Base-by-base conservation (phyloP, 495 filamentous ascomycete species). In the Hypoxylon intermedium region DNA sequence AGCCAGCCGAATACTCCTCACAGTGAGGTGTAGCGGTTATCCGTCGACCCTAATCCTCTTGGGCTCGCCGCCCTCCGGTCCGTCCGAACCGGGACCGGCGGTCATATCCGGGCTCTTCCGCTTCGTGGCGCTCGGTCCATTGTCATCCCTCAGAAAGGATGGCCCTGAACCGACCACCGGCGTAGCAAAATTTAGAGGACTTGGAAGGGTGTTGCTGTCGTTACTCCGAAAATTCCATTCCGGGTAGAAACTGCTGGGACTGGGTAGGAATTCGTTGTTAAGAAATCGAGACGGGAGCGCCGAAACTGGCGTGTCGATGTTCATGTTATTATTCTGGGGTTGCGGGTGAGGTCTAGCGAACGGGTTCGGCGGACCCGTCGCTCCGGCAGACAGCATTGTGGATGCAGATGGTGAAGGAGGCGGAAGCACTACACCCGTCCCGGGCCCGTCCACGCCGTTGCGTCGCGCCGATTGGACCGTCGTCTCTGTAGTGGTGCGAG, bases 251-350 rank as follows among this genome's bases (percentile, higher is more conserved):
- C 83, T 89, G 49, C 86, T 91, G 2, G 94, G 94, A 36, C 88
- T 92, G 1, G 94, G 93, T 16, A 97, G 80, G 24, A 95, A 84
- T 6, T 89, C 88, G 62, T 90, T 88, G 21, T 86, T 87, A 38
- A 97, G 86, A 72, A 98, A 97, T 19, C 93, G 84, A 43, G 90
- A 94, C 1, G 94, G 94, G 6, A 98, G 80, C 2, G 94, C 93
- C n/a, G 93, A 97, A n/a, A 96, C 93, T 0, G 94, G 94, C 3
- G 94, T 98, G 65, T 97, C 92, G 57, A 92, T 93, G 60, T 90
- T 88, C 70, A 89, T 90, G 52, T 83, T 86, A 47, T 77, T 83
- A 50, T 79, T 86, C 59, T 82, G 85, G 34, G 83, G 70, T 69
- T 85, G 72, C 3, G 89, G 88, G 33, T 79, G 78, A 3, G 92